Evolutionary conservation across 768 basidiomycete genomes (phyloP), one percentile per base, ranked within the genome.

Genomic region (Artomyces pyxidatus): DNA sequence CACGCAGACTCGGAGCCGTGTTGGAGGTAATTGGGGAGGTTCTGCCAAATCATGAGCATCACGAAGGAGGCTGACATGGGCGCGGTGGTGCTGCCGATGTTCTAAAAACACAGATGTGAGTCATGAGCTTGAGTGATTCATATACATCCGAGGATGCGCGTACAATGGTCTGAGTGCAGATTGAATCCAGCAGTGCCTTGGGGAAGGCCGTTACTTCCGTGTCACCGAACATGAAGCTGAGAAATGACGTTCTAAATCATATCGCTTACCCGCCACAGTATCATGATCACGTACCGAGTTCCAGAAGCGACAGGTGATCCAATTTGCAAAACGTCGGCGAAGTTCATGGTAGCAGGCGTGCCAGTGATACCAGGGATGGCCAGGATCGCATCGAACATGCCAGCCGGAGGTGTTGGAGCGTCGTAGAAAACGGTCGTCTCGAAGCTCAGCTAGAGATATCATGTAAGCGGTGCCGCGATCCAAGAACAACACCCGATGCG

Each of bases 361-460:
- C 32, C 32, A 11, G 17, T 12, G 3, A 5, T 30, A 21, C 37
- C 3, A 3, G 52, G 52, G 6, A 53, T 53, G 1, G 49, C 28
- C 48, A 59, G 43, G 39, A 59, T 46, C 29, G 52, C 57, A 1
- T 58, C 57, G 30, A 59, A 58, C 2, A 52, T 22, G 14, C 52
- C 54, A 1, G 21, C 46, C 7, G 54, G 46, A n/a, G 54, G 51
- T 3, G 44, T 48, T 1, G 58, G 57, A 0, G 47, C 57, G 23
- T 59, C 54, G 38, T 59, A 59, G 30, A 55, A 59, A 14, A 55
- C 8, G 16, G 42, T 32, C 37, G 41, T 3, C 16, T 16, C 12
- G 28, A 26, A 27, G 23, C 17, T 26, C 5, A 32, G 2, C 19
- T 22, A 6, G 12, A 11, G 45, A 11, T 9, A 7, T 32, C 11